Percentiles rank a stretch among this genome's conserved stretches.
phyloP scores from a whole-genome alignment of 2,329 filamentous ascomycete species.

The Verticillium alfalfae region DNA sequence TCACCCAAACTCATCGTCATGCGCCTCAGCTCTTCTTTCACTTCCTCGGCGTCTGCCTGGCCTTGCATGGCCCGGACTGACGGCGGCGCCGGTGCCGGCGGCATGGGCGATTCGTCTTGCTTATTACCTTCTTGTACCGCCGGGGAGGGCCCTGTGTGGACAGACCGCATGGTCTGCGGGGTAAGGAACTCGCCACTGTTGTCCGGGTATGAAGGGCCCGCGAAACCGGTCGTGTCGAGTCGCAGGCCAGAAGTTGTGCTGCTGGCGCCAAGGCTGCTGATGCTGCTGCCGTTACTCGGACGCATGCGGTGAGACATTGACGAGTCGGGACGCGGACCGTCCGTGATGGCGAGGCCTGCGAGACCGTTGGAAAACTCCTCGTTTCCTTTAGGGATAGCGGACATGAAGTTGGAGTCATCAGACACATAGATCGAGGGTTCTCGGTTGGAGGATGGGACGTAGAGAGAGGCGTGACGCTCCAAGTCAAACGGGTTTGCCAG shows the following conservation, averaged over 20 bases:
- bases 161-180: conserved; percentile 1
- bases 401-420: conserved; percentile 48
- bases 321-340: conserved; percentile 1
- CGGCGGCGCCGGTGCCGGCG: conserved; percentile 38
- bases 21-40: conserved; percentile 44
- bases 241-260: conserved; percentile 3
- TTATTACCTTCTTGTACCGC: conserved; percentile 3
- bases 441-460: conserved; percentile 35
- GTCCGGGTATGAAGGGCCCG: conserved; percentile 12
- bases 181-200: conserved; percentile 10
- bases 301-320: conserved; percentile 7
- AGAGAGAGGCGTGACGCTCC: conserved; percentile 56
- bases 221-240: conserved; percentile 9
- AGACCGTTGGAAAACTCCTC: conserved; percentile 20
- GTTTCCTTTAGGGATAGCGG: conserved; percentile 19
- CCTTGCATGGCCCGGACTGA: conserved; percentile 49
- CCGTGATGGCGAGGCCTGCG: conserved; percentile 21
- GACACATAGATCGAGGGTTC: conserved; percentile 58
- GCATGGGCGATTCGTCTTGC: not conserved
- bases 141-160: conserved; percentile 8
- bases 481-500: conserved; percentile 56
- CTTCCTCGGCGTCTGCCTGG: conserved; percentile 42
- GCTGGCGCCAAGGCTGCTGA: conserved; percentile 6
- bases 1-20: conserved; percentile 44
- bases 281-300: conserved; percentile 7